These are phyloP conservation scores for Gypsophila paniculata DNA, from an alignment of 179 eudicot genomes.

Conservation along the genomic window DNA sequence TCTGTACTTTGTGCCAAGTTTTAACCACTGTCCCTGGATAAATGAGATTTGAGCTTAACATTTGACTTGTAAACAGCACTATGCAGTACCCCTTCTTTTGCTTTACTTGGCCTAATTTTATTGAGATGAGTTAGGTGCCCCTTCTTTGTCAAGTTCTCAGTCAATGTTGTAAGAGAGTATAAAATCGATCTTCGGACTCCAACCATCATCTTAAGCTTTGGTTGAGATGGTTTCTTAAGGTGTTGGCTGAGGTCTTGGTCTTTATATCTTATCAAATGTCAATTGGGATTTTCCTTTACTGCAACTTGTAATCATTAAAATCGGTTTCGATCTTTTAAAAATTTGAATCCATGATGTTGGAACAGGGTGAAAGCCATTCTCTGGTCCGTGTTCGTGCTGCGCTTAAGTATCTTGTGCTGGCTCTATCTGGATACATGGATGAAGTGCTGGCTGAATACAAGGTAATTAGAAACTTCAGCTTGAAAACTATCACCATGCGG, in stretches of 20 bases:
- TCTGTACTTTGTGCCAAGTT: too few species aligned
- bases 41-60: too few species aligned
- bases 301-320: background rate
- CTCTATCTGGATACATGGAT: slow-evolving; percentile 77
- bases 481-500: background rate
- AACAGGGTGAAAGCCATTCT: slow-evolving; percentile 51
- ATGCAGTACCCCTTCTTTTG: too few species aligned
- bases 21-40: too few species aligned
- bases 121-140: too few species aligned
- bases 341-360: slow-evolving; percentile 17
- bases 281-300: background rate
- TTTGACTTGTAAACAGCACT: too few species aligned
- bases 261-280: background rate
- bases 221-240: too few species aligned
- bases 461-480: slow-evolving; percentile 33
- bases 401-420: slow-evolving; percentile 60
- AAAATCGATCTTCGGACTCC: too few species aligned
- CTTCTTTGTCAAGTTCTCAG: slow-evolving; percentile 10
- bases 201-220: too few species aligned
- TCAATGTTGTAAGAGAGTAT: too few species aligned
- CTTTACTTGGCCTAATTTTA: too few species aligned
- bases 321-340: slow-evolving; percentile 1
- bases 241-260: too few species aligned
- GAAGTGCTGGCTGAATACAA: slow-evolving; percentile 63
- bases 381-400: slow-evolving; percentile 66